Conservation (phyloP, 495 filamentous ascomycete genomes). For the Acidiella bohemica region DNA sequence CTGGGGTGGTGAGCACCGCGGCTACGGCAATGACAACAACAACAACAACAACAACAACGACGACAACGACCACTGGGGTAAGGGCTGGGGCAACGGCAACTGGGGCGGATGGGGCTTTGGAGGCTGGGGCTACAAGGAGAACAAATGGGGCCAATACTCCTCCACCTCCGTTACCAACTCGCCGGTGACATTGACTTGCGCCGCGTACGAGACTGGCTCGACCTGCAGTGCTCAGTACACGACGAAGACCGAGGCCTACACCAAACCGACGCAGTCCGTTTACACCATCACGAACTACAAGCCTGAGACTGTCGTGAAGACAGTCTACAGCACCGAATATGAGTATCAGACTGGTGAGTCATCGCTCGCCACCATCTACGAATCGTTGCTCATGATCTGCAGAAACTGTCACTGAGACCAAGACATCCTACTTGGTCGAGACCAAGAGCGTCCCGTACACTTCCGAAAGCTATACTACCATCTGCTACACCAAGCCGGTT, state of each 20-base stretch:
- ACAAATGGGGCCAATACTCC: background rate
- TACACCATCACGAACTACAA: conserved; percentile 2
- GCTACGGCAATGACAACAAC: too few relatives aligned
- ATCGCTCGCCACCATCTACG: background rate
- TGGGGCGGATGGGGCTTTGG: conserved; percentile 3
- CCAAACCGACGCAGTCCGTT: background rate
- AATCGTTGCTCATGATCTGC: background rate
- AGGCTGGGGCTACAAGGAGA: background rate
- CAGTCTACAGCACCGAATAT: background rate
- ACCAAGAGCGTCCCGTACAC: conserved; percentile 4
- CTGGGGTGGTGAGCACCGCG: too few relatives aligned
- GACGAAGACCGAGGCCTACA: background rate
- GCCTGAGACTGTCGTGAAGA: background rate
- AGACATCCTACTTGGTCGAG: background rate
- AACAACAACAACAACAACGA: too few relatives aligned
- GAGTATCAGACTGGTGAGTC: background rate
- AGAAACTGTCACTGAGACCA: background rate
- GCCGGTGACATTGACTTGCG: background rate
- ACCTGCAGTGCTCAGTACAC: conserved; percentile 2
- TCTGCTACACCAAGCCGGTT: conserved; percentile 8
- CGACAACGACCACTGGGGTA: too few relatives aligned
- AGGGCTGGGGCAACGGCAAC: background rate
- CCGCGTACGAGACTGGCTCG: background rate
- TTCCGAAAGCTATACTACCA: background rate
- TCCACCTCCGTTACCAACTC: too few relatives aligned